Base-by-base conservation (phyloP, 495 filamentous ascomycete species). In the Xylaria grammica region DNA sequence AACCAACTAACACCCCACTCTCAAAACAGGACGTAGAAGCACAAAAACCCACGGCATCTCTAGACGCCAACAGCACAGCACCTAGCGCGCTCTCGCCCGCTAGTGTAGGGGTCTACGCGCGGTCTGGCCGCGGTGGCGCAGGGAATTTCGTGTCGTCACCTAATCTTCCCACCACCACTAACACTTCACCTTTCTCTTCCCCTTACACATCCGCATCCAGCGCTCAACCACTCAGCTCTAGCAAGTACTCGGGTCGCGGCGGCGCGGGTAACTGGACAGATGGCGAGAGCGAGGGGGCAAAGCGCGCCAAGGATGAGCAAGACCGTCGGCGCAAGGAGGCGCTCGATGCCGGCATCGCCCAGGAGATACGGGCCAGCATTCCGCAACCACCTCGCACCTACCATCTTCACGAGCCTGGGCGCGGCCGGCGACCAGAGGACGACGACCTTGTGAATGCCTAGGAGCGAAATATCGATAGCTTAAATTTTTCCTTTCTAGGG, bases 121-220 rank as follows among this genome's bases (percentile, higher is more conserved):
- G 84, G 61, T 75, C 74, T 45, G 86, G 86, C 15, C 84, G 87
- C 27, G 86, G 86, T 62, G 87, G 86, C 34, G 84, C 84, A 0
- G 86, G 87, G 19, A 90, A 89, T 77, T 87, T 84, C 72, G 70
- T 78, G 67, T 13, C 73, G 77, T 34, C 40, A 60, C 69, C 3
- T 13, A 67, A 7, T 1, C 44, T 71, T 29, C 62, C 76, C 30
- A 20, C 65, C 40, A 45, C 72, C 19, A 65, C 71, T 66, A 46
- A 52, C 45, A 19, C 27, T 20, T n/a, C 49, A 36, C 30, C 48
- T 45, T 15, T n/a, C 53, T 60, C 63, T 42, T 22, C 63, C 50
- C 40, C 44, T 20, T 38, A 30, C 42, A 30, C 10, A 38, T 36
- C 29, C 19, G 26, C n/a, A n/a, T n/a, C n/a, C n/a, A n/a, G n/a